phyloP scores from a whole-genome alignment of 2,329 filamentous ascomycete genomes.

The Ophidiomyces ophidiicola region DNA sequence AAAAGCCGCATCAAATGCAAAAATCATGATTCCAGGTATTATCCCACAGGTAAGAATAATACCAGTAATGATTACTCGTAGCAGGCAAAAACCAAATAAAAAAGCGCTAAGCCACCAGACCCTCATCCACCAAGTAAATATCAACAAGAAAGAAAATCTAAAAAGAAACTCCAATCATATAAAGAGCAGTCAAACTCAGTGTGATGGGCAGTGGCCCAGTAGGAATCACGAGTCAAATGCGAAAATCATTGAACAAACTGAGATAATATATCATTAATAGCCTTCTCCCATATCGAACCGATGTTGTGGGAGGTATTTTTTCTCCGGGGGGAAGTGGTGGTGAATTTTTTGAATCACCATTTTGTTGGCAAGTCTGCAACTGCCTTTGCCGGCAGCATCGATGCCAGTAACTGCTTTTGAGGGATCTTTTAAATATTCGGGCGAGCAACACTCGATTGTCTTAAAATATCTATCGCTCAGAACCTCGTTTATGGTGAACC shows the following conservation, averaged over 20 bases:
- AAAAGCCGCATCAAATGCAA: constrained; percentile 2
- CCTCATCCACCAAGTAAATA: too few relatives aligned
- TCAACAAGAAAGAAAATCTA: constrained; percentile 2
- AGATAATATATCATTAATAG: constrained; percentile 10
- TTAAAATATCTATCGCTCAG: constrained; percentile 61
- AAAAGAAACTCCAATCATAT: neutral
- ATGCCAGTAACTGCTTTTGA: constrained; percentile 49
- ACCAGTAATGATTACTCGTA: neutral
- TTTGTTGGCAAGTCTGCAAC: constrained; percentile 17
- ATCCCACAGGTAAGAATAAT: neutral
- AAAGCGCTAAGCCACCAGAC: too few relatives aligned
- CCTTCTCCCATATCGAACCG: constrained; percentile 22
- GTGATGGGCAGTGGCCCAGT: neutral
- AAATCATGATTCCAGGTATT: neutral
- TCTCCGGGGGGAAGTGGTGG: constrained; percentile 24
- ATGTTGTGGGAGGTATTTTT: constrained; percentile 21
- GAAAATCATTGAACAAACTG: neutral
- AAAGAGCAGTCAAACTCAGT: neutral
- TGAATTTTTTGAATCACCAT: constrained; percentile 24
- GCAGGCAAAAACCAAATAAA: neutral
- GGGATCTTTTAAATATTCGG: constrained; percentile 47
- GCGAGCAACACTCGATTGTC: constrained; percentile 65
- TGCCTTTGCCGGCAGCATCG: constrained; percentile 21
- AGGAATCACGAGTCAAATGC: neutral
- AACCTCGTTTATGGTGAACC: constrained; percentile 57